Conservation (phyloP, 371 early-diverging fungal genomes). For the Blastocladiella emersonii region DNA sequence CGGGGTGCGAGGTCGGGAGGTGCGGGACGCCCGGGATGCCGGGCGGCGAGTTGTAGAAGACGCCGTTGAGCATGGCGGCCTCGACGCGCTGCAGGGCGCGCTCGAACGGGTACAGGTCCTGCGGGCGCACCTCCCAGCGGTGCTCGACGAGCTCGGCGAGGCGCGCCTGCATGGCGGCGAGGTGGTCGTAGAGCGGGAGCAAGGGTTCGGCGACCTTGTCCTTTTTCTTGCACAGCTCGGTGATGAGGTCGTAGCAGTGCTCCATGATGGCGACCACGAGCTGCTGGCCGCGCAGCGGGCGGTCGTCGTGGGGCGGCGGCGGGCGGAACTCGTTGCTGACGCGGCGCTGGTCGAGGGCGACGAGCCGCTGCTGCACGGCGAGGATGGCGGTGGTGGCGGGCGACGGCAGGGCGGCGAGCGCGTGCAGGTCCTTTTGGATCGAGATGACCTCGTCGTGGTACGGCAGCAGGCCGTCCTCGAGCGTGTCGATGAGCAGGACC, state of each 20-base stretch:
- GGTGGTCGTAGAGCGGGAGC: slow-evolving; percentile 51
- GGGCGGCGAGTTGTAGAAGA: slow-evolving; percentile 48
- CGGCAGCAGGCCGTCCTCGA: slow-evolving; percentile 3
- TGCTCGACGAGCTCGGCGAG: slow-evolving; percentile 55
- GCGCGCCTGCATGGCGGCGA: slow-evolving; percentile 55
- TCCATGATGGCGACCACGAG: slow-evolving; percentile 69
- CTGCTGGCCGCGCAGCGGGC: slow-evolving; percentile 17
- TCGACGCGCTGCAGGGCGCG: slow-evolving; percentile 62
- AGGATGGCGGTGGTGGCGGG: background rate
- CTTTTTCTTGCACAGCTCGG: slow-evolving; percentile 62
- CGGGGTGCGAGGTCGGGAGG: no score
- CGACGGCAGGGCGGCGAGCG: background rate
- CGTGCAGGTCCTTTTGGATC: slow-evolving; percentile 3
- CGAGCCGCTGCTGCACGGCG: background rate
- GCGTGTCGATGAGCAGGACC: background rate
- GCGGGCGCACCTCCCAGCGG: slow-evolving; percentile 69
- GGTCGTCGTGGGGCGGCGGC: background rate
- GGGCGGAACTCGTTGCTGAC: background rate
- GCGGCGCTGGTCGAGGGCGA: background rate
- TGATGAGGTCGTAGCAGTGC: slow-evolving; percentile 60
- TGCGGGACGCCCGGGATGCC: background rate
- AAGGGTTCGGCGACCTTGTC: slow-evolving; percentile 50
- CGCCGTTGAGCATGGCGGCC: slow-evolving; percentile 38
- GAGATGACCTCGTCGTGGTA: background rate
- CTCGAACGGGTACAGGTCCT: slow-evolving; percentile 69